Evolutionary conservation across 495 filamentous ascomycete species (phyloP).

Genomic region (Immersiella caudata): DNA sequence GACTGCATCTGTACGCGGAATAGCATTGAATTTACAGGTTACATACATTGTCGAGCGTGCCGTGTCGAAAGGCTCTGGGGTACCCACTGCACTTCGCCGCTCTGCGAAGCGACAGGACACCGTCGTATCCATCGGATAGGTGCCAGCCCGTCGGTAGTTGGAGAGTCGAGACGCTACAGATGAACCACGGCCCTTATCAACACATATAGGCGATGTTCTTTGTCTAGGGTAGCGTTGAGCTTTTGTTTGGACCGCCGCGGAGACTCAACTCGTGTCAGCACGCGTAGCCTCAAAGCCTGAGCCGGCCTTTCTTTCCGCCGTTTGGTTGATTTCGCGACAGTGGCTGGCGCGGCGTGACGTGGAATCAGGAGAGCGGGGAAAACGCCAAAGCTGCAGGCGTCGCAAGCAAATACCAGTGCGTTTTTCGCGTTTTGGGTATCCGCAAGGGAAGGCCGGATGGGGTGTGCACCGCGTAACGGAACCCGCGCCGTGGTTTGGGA

Average conservation of each 20-base stretch:
- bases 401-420: neutral
- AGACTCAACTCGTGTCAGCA: neutral
- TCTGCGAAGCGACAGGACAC: neutral
- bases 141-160: neutral
- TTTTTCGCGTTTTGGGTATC: neutral
- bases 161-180: neutral
- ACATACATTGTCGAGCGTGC: neutral
- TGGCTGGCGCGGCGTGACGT: neutral
- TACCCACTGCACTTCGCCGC: neutral
- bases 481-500: neutral
- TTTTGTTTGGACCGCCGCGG: neutral
- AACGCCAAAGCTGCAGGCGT: neutral
- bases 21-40: neutral
- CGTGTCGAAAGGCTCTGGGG: neutral
- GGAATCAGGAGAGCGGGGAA: neutral
- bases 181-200: neutral
- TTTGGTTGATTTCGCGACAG: neutral
- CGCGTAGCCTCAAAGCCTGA: neutral
- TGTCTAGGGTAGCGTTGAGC: too few relatives aligned
- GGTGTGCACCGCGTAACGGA: neutral
- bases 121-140: neutral
- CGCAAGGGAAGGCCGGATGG: too few relatives aligned
- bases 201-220: too few relatives aligned
- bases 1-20: neutral
- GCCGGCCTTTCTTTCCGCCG: conserved; percentile 6